Conservation (phyloP, 176 grass and related monocot species). For the Pontederia crassipes region DNA sequence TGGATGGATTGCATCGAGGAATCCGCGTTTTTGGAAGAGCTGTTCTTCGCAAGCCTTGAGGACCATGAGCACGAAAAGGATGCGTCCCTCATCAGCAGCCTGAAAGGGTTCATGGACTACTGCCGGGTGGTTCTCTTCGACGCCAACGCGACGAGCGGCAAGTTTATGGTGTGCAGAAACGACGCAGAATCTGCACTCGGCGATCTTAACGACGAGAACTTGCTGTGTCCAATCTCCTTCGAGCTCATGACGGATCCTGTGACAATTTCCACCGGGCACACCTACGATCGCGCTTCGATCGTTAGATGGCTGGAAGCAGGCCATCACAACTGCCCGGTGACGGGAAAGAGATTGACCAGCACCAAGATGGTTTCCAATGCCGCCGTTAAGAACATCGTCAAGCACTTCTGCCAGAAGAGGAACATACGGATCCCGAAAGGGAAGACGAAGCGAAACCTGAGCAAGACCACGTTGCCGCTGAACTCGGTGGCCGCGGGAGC, state of each 20-base stretch:
- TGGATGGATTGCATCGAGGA: slow-evolving; percentile 85
- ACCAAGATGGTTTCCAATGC: slow-evolving; percentile 56
- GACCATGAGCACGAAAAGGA: slow-evolving; percentile 19
- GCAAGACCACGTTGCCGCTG: slow-evolving; percentile 38
- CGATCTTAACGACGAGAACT: slow-evolving; percentile 38
- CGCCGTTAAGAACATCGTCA: slow-evolving; percentile 39
- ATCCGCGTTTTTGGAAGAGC: slow-evolving; percentile 37
- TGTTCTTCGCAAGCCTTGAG: slow-evolving; percentile 23
- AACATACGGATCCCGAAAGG: slow-evolving; percentile 29
- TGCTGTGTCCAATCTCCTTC: slow-evolving; percentile 79
- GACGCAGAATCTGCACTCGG: slow-evolving; percentile 17
- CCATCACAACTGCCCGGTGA: slow-evolving; percentile 53
- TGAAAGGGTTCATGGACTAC: slow-evolving; percentile 60
- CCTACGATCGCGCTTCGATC: slow-evolving; percentile 79
- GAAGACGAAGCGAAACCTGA: slow-evolving; percentile 36
- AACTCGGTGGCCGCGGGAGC: slow-evolving; percentile 25
- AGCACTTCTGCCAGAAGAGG: slow-evolving; percentile 34
- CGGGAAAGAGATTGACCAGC: slow-evolving; percentile 48
- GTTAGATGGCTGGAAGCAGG: slow-evolving; percentile 60
- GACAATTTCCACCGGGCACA: slow-evolving; percentile 68
- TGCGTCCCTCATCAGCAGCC: slow-evolving; percentile 20
- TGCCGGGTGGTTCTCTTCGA: slow-evolving; percentile 72
- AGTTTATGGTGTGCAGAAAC: neutral
- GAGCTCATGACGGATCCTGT: slow-evolving; percentile 89
- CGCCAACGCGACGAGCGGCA: slow-evolving; percentile 23